Evolutionary conservation across 2,329 filamentous ascomycete species (phyloP), one percentile per base, ranked within the genome.

Genomic region (Xylariaceae sp.): DNA sequence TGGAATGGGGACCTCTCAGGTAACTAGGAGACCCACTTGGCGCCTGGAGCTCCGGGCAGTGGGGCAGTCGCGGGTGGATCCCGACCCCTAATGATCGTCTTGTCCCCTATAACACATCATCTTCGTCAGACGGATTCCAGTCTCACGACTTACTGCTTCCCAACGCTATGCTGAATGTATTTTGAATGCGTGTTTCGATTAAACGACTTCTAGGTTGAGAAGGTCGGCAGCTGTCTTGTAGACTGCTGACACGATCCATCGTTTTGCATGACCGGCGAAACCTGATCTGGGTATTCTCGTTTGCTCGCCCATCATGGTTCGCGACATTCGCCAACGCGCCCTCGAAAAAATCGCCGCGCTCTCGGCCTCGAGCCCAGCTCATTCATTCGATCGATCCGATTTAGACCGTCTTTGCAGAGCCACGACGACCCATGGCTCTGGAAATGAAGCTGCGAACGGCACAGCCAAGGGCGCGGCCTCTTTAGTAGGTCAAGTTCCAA

Each of bases 331-430:
- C 70, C 82, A 81, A 64, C 79, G 79, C 70, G 85, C 85, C 65
- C 77, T 88, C 58, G 78, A 87, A 73, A 87, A 85, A 75, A 86
- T 88, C 65, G 85, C 85, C 48, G 78, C 80, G 51, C 77, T 88
- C 56, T 86, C 85, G 11, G 82, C 84, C 34, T 76, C 79, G 48
- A 81, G 76, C 70, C 75, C 82, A 15, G 73, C 76, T 50, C 76
- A 78, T 10, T 76, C 82, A 1, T 83, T 83, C 66, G 84, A 87
- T 67, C 79, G 80, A 70, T 85, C 84, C 53, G 85, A 88, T 64
- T 79, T 88, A 57, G 83, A 87, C 63, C 78, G 80, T 61, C 74
- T 88, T 30, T 87, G 82, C 70, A 81, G 75, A 70, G 84, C 83
- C 56, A 84, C 82, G 56, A 78, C 81, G 57, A 75, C 75, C 48